Evolutionary conservation across 2,329 filamentous ascomycete species (phyloP).

Genomic region (Colletotrichum aenigma): DNA sequence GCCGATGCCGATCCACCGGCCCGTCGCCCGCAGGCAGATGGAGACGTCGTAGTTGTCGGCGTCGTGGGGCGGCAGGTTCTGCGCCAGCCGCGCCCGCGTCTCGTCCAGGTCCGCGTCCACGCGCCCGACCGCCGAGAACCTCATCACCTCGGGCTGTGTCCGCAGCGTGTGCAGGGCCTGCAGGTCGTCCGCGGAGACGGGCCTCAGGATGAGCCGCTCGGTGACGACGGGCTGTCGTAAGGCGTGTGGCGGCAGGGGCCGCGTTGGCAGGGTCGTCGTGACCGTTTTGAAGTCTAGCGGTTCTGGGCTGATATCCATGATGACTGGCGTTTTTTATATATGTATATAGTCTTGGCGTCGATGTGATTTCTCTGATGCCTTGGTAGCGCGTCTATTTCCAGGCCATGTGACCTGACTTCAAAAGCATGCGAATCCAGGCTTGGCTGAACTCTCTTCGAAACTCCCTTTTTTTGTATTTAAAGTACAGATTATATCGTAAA

Average conservation of each 20-base stretch:
- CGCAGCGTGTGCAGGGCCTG: constrained; percentile 56
- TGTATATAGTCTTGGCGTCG: background rate
- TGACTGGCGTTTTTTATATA: background rate
- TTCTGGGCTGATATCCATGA: background rate
- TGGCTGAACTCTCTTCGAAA: background rate
- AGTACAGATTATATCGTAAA: background rate
- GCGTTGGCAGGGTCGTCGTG: constrained; percentile 51
- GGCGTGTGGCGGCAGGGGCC: constrained; percentile 43
- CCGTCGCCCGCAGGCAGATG: constrained; percentile 50
- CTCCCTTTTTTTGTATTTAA: background rate
- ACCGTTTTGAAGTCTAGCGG: constrained; percentile 39
- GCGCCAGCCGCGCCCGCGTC: constrained; percentile 43
- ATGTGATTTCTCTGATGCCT: background rate
- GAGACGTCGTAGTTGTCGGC: constrained; percentile 59
- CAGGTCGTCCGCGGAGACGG: constrained; percentile 53
- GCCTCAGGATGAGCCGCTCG: constrained; percentile 59
- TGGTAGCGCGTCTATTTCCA: background rate
- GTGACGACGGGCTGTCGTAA: constrained; percentile 49
- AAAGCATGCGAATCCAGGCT: background rate
- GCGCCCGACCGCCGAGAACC: constrained; percentile 51
- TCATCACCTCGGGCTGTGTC: constrained; percentile 65
- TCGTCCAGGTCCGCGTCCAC: constrained; percentile 48
- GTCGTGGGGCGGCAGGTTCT: constrained; percentile 54
- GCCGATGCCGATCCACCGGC: constrained; percentile 57
- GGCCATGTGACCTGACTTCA: background rate